Evolutionary conservation across 2,329 filamentous ascomycete species (phyloP).

Genomic region (Penicillium polonicum): DNA sequence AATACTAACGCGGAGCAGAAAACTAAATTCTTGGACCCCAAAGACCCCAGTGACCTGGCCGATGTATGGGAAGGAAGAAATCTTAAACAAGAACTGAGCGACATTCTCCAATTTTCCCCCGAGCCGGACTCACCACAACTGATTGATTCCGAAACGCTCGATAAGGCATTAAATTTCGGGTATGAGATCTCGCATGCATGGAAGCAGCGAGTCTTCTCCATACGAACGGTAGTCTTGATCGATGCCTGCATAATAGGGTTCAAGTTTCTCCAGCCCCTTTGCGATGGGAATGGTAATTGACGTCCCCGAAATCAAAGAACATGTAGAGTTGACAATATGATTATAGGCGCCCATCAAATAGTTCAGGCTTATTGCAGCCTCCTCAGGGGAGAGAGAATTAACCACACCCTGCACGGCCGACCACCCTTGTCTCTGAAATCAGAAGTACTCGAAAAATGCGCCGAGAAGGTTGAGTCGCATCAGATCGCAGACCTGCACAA

Average conservation of each 20-base stretch:
- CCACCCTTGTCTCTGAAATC: constrained; percentile 4
- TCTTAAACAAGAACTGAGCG: neutral
- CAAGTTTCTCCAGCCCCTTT: constrained; percentile 9
- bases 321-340: neutral
- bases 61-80: constrained; percentile 8
- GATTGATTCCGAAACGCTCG: neutral
- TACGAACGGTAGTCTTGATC: constrained; percentile 7
- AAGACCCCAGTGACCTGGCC: constrained; percentile 1
- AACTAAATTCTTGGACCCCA: constrained; percentile 9
- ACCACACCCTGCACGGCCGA: neutral
- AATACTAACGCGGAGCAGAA: neutral
- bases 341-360: constrained; percentile 6
- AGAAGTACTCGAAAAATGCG: constrained; percentile 8
- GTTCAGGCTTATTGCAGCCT: constrained; percentile 7
- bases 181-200: neutral
- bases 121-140: neutral
- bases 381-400: neutral
- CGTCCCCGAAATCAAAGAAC: too few species aligned
- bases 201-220: constrained; percentile 9
- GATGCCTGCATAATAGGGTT: constrained; percentile 11
- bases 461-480: constrained; percentile 2
- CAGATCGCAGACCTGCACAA: constrained; percentile 5
- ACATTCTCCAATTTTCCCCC: neutral
- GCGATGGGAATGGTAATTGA: constrained; percentile 7
- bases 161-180: constrained; percentile 1